A percentile compares a stretch with the other conserved stretches of the same genome.
Conservation (phyloP, 352 stramenopile species). For the Phytophthora fragariae region DNA sequence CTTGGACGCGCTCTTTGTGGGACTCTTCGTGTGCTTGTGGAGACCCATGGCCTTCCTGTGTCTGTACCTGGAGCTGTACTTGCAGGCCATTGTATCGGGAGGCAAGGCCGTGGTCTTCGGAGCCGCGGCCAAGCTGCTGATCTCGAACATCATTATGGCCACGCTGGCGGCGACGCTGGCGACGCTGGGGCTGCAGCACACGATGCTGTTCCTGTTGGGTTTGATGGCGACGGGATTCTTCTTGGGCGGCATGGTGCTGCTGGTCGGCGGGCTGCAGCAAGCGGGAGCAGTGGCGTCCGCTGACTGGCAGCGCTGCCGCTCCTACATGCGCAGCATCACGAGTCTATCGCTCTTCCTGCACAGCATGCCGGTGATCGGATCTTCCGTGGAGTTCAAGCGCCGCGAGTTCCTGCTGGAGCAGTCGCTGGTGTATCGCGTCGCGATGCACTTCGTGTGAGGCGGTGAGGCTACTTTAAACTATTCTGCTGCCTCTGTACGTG, state of each 20-base stretch:
- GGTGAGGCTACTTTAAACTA: conserved; percentile 14
- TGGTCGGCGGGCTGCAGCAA: conserved; percentile 69
- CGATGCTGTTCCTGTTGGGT: conserved; percentile 66
- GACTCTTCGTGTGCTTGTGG: conserved; percentile 79
- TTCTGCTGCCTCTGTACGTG: conserved; percentile 6
- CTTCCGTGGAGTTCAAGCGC: conserved; percentile 79
- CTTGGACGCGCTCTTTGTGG: conserved; percentile 77
- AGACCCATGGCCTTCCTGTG: conserved; percentile 81
- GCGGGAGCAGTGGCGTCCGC: conserved; percentile 55
- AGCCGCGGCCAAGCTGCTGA: conserved; percentile 73
- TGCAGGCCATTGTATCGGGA: conserved; percentile 71
- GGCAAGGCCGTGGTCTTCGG: conserved; percentile 76
- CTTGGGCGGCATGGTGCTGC: conserved; percentile 66
- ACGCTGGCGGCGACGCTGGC: conserved; percentile 52
- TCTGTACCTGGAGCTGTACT: conserved; percentile 84
- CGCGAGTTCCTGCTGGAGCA: conserved; percentile 82
- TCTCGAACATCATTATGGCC: conserved; percentile 68
- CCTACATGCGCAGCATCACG: conserved; percentile 81
- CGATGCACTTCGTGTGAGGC: conserved; percentile 81
- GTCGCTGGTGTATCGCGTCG: conserved; percentile 83
- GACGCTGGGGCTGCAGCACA: conserved; percentile 63
- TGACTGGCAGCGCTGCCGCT: conserved; percentile 80
- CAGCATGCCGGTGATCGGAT: conserved; percentile 67
- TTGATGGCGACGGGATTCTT: conserved; percentile 56
- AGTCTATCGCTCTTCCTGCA: conserved; percentile 87